phyloP scores from a whole-genome alignment of 208 protist species.

The Entamoeba invadens region DNA sequence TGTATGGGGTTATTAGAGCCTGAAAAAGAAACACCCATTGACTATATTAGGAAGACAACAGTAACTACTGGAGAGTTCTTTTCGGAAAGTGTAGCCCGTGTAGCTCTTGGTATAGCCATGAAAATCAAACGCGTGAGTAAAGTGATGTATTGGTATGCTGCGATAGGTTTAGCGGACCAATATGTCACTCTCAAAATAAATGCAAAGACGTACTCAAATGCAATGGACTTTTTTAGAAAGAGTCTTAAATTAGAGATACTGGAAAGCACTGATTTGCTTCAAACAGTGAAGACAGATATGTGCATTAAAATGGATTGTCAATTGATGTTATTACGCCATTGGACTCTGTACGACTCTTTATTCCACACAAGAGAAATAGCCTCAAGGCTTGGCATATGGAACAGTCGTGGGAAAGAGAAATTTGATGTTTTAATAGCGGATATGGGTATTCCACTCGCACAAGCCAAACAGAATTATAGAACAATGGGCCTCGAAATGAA shows the following conservation, averaged over 20 bases:
- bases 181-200: background rate
- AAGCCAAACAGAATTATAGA: background rate
- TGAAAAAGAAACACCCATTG: background rate
- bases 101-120: background rate
- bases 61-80: background rate
- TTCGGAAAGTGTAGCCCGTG: background rate
- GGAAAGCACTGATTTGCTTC: background rate
- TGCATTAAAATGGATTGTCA: background rate
- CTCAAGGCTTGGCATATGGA: background rate
- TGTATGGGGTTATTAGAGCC: background rate
- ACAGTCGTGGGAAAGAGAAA: background rate
- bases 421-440: background rate
- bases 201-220: background rate
- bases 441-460: background rate
- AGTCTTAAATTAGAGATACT: background rate
- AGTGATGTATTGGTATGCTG: background rate
- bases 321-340: background rate
- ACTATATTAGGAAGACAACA: background rate
- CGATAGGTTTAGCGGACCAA: background rate
- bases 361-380: background rate
- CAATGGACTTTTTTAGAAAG: background rate
- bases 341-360: background rate
- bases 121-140: background rate
- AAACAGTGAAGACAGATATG: background rate
- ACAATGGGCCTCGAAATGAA: background rate